Evolutionary conservation across 177 flowering plant genomes (phyloP).

Genomic region (Vitis hybrid): DNA sequence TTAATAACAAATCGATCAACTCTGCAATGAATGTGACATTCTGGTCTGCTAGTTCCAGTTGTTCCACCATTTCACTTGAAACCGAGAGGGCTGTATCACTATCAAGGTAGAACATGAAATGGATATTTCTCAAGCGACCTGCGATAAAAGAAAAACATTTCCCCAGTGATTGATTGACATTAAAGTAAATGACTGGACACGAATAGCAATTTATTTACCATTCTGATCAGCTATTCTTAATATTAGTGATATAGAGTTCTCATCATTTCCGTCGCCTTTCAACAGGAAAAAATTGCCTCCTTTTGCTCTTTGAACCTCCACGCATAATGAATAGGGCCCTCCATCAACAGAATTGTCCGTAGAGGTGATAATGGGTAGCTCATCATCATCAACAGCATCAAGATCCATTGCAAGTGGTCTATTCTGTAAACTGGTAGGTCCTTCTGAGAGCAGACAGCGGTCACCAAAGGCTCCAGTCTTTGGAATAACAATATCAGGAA

Average conservation of each 20-base stretch:
- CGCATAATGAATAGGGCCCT: constrained; percentile 19
- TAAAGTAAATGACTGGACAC: neutral
- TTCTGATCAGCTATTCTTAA: constrained; percentile 42
- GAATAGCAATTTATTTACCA: constrained; percentile 25
- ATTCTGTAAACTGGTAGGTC: constrained; percentile 17
- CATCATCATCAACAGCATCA: constrained; percentile 31
- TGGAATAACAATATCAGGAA: constrained; percentile 35
- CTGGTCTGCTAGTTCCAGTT: constrained; percentile 50
- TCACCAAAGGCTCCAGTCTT: constrained; percentile 34
- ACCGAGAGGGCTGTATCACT: constrained; percentile 58
- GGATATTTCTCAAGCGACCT: constrained; percentile 53
- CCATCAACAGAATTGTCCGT: constrained; percentile 19
- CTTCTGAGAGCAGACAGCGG: constrained; percentile 42
- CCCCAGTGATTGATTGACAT: neutral
- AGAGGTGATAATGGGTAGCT: constrained; percentile 26
- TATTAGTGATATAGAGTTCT: constrained; percentile 43
- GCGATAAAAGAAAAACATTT: constrained; percentile 19
- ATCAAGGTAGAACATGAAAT: constrained; percentile 50
- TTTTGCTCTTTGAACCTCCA: constrained; percentile 45
- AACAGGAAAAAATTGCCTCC: constrained; percentile 42
- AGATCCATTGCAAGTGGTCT: constrained; percentile 44
- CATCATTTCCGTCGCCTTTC: constrained; percentile 46
- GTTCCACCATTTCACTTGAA: constrained; percentile 64
- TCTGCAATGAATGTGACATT: constrained; percentile 59
- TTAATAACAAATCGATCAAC: constrained; percentile 45